A percentile compares a stretch with the other conserved stretches of the same genome.
phyloP scores from a whole-genome alignment of 345 rosid species.

The Sisymbrium altissimum region DNA sequence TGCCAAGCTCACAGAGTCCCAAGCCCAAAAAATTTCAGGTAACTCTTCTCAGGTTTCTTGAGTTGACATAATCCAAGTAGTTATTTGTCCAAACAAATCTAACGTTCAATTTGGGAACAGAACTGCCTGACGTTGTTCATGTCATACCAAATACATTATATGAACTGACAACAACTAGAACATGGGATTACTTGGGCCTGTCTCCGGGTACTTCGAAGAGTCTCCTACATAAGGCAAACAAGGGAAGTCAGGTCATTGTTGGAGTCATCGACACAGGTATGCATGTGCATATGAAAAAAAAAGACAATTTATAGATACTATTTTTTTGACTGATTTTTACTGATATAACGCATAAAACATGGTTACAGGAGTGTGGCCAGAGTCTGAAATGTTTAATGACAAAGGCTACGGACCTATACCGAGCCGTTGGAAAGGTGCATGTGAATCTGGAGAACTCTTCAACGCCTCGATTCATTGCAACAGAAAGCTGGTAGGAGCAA shows the following conservation, averaged over 20 bases:
- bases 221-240: conserved; percentile 37
- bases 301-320: too few relatives aligned
- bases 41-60: neutral
- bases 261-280: conserved; percentile 63
- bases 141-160: conserved; percentile 54
- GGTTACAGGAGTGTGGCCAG: conserved; percentile 22
- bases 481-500: conserved; percentile 48
- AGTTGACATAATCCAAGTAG: neutral
- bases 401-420: conserved; percentile 21
- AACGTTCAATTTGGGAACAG: conserved; percentile 18
- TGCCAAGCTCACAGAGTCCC: conserved; percentile 27
- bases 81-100: neutral
- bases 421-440: conserved; percentile 25
- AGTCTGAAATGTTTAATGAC: conserved; percentile 23
- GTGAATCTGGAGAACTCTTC: conserved; percentile 14
- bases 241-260: conserved; percentile 56
- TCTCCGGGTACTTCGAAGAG: conserved; percentile 37
- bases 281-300: neutral
- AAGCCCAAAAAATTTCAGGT: conserved; percentile 36
- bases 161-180: conserved; percentile 55
- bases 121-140: conserved; percentile 53
- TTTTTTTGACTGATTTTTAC: too few relatives aligned
- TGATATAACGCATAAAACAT: too few relatives aligned
- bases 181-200: conserved; percentile 62
- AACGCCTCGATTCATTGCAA: conserved; percentile 35